Conservation (phyloP, 2,329 filamentous ascomycete genomes). For the Botrytis deweyae region DNA sequence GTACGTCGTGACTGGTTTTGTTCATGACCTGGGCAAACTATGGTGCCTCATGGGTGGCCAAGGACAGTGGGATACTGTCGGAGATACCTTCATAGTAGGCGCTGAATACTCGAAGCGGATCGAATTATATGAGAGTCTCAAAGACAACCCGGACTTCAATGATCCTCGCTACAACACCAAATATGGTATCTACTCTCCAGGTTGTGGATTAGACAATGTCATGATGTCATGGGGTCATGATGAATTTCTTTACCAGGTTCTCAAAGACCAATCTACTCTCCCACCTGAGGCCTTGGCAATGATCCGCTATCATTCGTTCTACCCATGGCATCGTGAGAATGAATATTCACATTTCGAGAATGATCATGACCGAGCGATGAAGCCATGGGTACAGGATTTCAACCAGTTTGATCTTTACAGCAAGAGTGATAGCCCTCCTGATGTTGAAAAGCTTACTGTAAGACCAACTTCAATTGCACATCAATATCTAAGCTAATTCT, state of each 20-base stretch:
- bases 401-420: conserved; percentile 92
- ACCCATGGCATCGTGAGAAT: conserved; percentile 82
- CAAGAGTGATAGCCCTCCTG: conserved; percentile 81
- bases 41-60: conserved; percentile 79
- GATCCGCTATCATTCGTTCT: conserved; percentile 91
- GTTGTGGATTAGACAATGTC: conserved; percentile 81
- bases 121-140: conserved; percentile 79
- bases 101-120: conserved; percentile 73
- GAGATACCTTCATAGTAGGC: conserved; percentile 79
- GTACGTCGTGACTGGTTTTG: conserved; percentile 58
- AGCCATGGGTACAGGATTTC: conserved; percentile 67
- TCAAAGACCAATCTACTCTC: conserved; percentile 76
- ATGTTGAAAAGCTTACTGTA: conserved; percentile 72
- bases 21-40: conserved; percentile 79
- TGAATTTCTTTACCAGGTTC: conserved; percentile 83
- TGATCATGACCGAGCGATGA: conserved; percentile 60
- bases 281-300: conserved; percentile 83
- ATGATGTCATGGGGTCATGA: conserved; percentile 92
- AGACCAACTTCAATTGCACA: conserved; percentile 28
- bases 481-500: conserved; percentile 20
- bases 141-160: conserved; percentile 68
- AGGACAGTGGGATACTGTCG: conserved; percentile 92
- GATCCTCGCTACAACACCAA: conserved; percentile 73
- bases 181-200: conserved; percentile 75
- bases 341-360: conserved; percentile 83